A percentile compares a stretch with the other conserved stretches of the same genome.
Evolutionary conservation across 257 asterid species (phyloP).

Genomic region (Nicotiana knightiana): DNA sequence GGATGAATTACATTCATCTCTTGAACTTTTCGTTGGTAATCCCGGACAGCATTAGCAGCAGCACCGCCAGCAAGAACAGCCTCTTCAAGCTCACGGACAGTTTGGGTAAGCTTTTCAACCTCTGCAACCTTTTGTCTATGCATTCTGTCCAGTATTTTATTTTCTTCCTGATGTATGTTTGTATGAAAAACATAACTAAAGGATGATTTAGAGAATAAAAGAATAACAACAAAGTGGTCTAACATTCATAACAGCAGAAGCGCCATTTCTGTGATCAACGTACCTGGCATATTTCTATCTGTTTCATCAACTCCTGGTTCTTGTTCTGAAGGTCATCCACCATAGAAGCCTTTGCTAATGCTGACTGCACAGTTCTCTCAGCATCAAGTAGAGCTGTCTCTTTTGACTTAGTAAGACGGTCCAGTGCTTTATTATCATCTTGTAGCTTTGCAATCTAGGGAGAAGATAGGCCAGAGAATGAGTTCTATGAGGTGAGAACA

Average conservation of each 20-base stretch:
- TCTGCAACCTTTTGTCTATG: slow-evolving; percentile 97
- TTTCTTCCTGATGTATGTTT: slow-evolving; percentile 66
- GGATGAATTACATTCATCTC: slow-evolving; percentile 79
- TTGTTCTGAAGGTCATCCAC: slow-evolving; percentile 98
- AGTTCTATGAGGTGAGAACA: slow-evolving; percentile 2
- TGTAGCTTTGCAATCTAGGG: slow-evolving; percentile 85
- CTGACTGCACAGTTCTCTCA: slow-evolving; percentile 89
- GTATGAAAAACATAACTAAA: background rate
- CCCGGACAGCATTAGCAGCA: slow-evolving; percentile 98
- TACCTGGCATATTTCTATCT: slow-evolving; percentile 97
- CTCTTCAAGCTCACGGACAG: slow-evolving; percentile 97
- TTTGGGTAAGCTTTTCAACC: slow-evolving; percentile 94
- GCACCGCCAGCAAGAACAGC: slow-evolving; percentile 99
- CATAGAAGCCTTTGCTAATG: slow-evolving; percentile 96
- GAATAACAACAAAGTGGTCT: background rate
- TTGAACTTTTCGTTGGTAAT: slow-evolving; percentile 97
- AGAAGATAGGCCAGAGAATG: slow-evolving; percentile 14
- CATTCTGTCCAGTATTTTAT: slow-evolving; percentile 88
- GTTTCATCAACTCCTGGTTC: slow-evolving; percentile 95
- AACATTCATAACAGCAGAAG: slow-evolving; percentile 1
- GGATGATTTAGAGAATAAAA: background rate
- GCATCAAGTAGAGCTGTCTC: slow-evolving; percentile 97
- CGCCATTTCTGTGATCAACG: background rate
- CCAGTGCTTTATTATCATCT: slow-evolving; percentile 95
- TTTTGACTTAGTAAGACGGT: slow-evolving; percentile 92